Conservation (phyloP, 139 green algal genomes). For the Closterium sp. region DNA sequence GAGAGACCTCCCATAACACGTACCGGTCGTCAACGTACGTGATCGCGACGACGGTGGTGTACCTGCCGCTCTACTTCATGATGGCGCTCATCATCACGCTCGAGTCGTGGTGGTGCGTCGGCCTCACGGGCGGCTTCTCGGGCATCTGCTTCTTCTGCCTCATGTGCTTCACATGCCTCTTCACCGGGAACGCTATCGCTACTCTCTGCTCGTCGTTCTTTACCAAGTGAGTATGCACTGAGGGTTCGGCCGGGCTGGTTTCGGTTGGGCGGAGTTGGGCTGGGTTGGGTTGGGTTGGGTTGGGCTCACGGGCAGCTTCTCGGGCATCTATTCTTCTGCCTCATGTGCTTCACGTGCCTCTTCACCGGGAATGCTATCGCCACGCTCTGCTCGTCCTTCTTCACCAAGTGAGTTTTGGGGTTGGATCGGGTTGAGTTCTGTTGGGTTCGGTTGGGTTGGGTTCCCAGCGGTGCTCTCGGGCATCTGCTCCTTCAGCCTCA, state of each 20-base stretch:
- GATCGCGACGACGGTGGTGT: slow-evolving; percentile 37
- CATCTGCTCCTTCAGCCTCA: slow-evolving; percentile 56
- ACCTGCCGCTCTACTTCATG: slow-evolving; percentile 51
- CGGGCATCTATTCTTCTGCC: slow-evolving; percentile 50
- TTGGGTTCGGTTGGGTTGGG: neutral
- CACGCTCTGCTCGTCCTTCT: slow-evolving; percentile 21
- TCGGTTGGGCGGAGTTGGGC: neutral
- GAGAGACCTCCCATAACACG: slow-evolving; percentile 5
- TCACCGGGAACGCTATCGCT: slow-evolving; percentile 51
- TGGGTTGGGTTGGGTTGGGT: slow-evolving; percentile 9
- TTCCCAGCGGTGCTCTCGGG: neutral
- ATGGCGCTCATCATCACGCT: slow-evolving; percentile 48
- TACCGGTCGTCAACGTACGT: slow-evolving; percentile 53
- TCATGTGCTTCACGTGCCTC: slow-evolving; percentile 36
- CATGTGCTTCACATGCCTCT: slow-evolving; percentile 27
- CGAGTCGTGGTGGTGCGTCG: slow-evolving; percentile 43
- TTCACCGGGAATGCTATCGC: slow-evolving; percentile 51
- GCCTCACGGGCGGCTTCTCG: slow-evolving; percentile 11
- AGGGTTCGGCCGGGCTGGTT: too few species aligned
- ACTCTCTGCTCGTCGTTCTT: slow-evolving; percentile 20
- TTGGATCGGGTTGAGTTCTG: too few species aligned
- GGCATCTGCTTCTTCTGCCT: slow-evolving; percentile 54
- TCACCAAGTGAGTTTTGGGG: neutral
- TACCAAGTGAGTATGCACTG: neutral
- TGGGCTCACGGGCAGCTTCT: slow-evolving; percentile 18